Conservation (phyloP, 1,139 yeast genomes). For the Sugiyamaella neomexicana region DNA sequence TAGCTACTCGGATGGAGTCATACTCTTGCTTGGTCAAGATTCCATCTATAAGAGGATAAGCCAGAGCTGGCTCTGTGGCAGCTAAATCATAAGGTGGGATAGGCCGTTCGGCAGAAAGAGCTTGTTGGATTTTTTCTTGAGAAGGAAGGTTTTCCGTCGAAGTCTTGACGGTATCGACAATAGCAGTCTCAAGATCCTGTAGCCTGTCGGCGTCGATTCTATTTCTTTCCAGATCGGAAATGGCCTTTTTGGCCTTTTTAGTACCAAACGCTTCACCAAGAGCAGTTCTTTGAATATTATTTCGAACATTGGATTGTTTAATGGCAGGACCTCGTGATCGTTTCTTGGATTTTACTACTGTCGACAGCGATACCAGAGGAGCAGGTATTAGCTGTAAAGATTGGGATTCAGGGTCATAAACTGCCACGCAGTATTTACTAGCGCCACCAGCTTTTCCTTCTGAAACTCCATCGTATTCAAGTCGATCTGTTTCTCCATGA, state of each 20-base stretch:
- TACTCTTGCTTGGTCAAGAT: slow-evolving; percentile 72
- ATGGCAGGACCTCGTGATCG: slow-evolving; percentile 60
- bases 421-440: slow-evolving; percentile 56
- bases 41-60: slow-evolving; percentile 64
- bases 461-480: slow-evolving; percentile 67
- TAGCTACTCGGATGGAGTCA: slow-evolving; percentile 59
- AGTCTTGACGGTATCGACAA: slow-evolving; percentile 73
- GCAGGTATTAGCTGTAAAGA: slow-evolving; percentile 62
- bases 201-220: slow-evolving; percentile 81
- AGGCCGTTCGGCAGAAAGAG: slow-evolving; percentile 67
- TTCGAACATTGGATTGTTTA: slow-evolving; percentile 45
- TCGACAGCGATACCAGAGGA: slow-evolving; percentile 54
- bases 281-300: slow-evolving; percentile 64
- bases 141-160: slow-evolving; percentile 75
- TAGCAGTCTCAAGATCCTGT: slow-evolving; percentile 72
- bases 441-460: slow-evolving; percentile 44
- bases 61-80: slow-evolving; percentile 78
- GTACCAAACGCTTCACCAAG: slow-evolving; percentile 98
- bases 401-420: slow-evolving; percentile 62
- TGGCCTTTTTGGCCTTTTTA: slow-evolving; percentile 90
- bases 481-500: slow-evolving; percentile 75
- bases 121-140: slow-evolving; percentile 55
- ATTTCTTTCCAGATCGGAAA: slow-evolving; percentile 76
- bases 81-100: slow-evolving; percentile 75
- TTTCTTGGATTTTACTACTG: slow-evolving; percentile 44